Base-by-base conservation (phyloP, 2,329 filamentous ascomycete species). In the Fusarium humuli region DNA sequence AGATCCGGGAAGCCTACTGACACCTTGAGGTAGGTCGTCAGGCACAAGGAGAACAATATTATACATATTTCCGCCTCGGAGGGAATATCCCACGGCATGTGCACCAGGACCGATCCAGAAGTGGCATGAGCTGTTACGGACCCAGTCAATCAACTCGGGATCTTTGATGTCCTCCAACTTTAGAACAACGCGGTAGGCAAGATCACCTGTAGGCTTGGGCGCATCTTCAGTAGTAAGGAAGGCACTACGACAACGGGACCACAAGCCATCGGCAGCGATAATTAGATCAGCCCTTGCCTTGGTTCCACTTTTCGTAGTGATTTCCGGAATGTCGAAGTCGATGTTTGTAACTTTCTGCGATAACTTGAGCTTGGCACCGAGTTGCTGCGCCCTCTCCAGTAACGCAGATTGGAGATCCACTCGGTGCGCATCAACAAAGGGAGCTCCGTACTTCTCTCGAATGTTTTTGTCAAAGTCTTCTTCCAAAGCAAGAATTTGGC, bases 31-130 rank as follows among this genome's bases (percentile, higher is more conserved):
- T 0, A 91, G 76, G 68, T 90, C 84, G 73, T 92, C 90, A 0
- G 91, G 90, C 12, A 87, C 85, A 2, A 92, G 79, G 3, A 92
- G 79, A 0, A 92, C 90, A 7, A 93, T 83, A 61, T 92, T 92
- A 69, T 87, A 90, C 81, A 90, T 84, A 1, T 80, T 79, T 0
- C 89, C 88, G 0, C 80, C 84, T 2, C 88, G 83, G 53, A 92
- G 75, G 1, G 87, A 87, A 76, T 92, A 92, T 0, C 84, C 86
- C 0, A 92, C 87, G 0, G 84, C 88, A 72, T 92, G 90, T 3
- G 86, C 82, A 1, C 82, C 82, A 0, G 89, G 87, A 0, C 90
- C 90, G 11, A 89, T 81, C 90, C 90, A 92, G 74, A 90, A 88
- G 69, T 88, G 83, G 13, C 85, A 83, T 3, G 81, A 79, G 0